Conservation (phyloP, 768 basidiomycete genomes). For the Termitomyces eurrhizus region DNA sequence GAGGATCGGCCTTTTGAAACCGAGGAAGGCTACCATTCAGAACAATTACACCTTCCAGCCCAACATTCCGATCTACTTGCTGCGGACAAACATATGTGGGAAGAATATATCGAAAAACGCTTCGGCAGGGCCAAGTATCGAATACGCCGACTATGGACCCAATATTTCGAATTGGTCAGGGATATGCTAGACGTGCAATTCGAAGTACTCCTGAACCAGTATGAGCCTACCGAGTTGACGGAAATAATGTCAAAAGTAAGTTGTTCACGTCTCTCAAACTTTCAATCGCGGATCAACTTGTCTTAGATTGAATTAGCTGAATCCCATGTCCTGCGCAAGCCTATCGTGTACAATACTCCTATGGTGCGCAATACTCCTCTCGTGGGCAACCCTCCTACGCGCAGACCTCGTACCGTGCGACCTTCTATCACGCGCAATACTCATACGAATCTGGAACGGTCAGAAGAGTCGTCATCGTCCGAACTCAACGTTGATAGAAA, state of each 20-base stretch:
- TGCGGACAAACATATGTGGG: neutral
- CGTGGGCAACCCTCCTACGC: too few relatives aligned
- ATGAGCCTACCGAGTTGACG: neutral
- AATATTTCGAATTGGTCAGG: neutral
- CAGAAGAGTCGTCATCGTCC: neutral
- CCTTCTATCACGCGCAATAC: too few relatives aligned
- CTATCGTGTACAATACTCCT: too few relatives aligned
- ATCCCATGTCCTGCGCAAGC: too few relatives aligned
- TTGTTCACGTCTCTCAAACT: too few relatives aligned
- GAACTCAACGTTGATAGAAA: neutral
- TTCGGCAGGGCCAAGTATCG: neutral
- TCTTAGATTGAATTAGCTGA: too few relatives aligned
- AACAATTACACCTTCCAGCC: neutral
- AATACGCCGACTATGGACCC: neutral
- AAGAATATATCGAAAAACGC: too few relatives aligned
- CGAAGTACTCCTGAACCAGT: neutral
- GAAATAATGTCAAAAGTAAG: too few relatives aligned
- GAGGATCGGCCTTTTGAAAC: neutral
- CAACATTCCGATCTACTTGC: neutral
- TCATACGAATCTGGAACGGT: too few relatives aligned
- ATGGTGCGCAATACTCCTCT: too few relatives aligned
- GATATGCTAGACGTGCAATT: neutral
- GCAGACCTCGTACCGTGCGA: too few relatives aligned
- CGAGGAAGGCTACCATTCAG: neutral
- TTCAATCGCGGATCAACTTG: too few relatives aligned